These are phyloP conservation scores for Termitomyces sp. DNA, from an alignment of 768 basidiomycete species.

Conservation along the genomic window DNA sequence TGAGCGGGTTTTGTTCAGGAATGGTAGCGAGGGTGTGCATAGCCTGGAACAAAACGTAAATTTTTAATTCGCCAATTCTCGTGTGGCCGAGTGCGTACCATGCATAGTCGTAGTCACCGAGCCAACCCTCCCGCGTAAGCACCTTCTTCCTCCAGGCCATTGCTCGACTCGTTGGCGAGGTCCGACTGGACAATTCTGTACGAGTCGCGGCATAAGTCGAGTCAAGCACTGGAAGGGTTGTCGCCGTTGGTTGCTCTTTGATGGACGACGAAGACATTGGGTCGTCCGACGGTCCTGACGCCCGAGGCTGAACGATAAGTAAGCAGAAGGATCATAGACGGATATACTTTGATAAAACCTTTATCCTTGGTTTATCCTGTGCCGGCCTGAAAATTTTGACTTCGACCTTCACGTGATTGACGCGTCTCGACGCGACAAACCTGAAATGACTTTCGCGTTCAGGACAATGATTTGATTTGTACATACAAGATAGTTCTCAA, in stretches of 20 bases:
- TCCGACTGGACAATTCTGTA: neutral
- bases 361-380: neutral
- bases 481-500: constrained; percentile 1
- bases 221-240: constrained; percentile 12
- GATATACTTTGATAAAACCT: neutral
- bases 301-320: no score
- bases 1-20: constrained; percentile 34
- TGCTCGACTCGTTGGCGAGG: neutral
- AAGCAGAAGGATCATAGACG: no score
- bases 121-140: constrained; percentile 62
- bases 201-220: constrained; percentile 1
- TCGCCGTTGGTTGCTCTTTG: constrained; percentile 16
- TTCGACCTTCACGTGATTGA: neutral
- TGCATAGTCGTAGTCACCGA: constrained; percentile 81
- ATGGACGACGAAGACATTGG: constrained; percentile 9
- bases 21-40: constrained; percentile 69
- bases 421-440: neutral
- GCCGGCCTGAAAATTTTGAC: neutral
- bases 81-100: constrained; percentile 35
- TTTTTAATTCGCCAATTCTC: neutral
- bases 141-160: constrained; percentile 30
- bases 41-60: constrained; percentile 35
- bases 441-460: neutral
- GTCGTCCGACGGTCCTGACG: neutral
- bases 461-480: neutral